These are phyloP conservation scores for Trichoderma afroharzianum DNA, from an alignment of 2,329 filamentous ascomycete genomes.

Conservation along the genomic window DNA sequence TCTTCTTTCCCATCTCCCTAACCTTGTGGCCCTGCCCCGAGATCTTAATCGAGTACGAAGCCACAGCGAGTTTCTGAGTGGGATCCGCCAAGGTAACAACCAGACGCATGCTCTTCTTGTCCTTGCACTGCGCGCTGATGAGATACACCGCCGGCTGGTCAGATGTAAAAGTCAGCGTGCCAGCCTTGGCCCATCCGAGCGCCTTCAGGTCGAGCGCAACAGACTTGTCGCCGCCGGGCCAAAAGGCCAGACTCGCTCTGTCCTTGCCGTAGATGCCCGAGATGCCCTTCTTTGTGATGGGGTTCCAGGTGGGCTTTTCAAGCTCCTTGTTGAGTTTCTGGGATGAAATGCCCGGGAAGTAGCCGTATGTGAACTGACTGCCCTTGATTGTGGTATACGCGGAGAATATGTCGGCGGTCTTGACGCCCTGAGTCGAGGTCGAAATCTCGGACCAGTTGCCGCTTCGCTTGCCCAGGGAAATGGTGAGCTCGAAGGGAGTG, in stretches of 20 bases:
- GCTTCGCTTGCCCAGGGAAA: constrained; percentile 21
- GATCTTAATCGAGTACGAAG: constrained; percentile 17
- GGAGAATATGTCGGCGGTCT: constrained; percentile 22
- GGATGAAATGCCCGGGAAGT: constrained; percentile 21
- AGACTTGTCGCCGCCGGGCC: constrained; percentile 21
- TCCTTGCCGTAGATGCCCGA: constrained; percentile 20
- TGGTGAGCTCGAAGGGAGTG: constrained; percentile 20
- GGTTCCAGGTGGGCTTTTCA: constrained; percentile 15
- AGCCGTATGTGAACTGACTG: constrained; percentile 18
- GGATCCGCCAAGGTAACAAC: constrained; percentile 22
- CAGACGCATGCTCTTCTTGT: constrained; percentile 11
- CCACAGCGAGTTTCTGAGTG: constrained; percentile 20
- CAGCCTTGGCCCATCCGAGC: constrained; percentile 22
- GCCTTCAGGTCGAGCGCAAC: constrained; percentile 19
- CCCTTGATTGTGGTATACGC: constrained; percentile 20
- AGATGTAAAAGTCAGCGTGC: constrained; percentile 19
- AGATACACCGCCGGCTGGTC: constrained; percentile 21
- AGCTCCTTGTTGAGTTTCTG: constrained; percentile 16
- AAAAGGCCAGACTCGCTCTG: constrained; percentile 23
- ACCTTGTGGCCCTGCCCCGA: not conserved
- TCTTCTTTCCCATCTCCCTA: not conserved
- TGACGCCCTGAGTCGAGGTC: constrained; percentile 20
- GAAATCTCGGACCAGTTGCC: constrained; percentile 27
- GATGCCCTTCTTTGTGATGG: constrained; percentile 20
- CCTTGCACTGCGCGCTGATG: constrained; percentile 8